Evolutionary conservation across 352 stramenopile genomes (phyloP), one percentile per base, ranked within the genome.

Genomic region (Globisporangium barbulae): DNA sequence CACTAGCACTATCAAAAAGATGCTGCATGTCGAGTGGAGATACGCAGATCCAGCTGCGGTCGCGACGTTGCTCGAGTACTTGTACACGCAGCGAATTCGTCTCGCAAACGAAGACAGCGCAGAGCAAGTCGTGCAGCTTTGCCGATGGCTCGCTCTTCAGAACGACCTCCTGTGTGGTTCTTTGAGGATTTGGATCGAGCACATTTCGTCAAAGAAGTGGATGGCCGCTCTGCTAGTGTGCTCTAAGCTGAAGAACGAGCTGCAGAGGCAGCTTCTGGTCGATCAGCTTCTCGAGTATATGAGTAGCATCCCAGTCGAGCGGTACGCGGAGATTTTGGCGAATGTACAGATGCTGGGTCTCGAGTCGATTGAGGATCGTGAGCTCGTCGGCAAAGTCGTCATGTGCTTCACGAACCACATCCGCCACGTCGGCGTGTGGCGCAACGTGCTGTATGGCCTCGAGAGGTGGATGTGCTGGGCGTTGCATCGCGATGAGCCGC

Each of bases 51-150:
- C 81, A n/a, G 72, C 63, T 41, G 78, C 76, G 1, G 48, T 86
- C 0, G 83, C 82, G n/a, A 72, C 70, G 2, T 47, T 72, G 1
- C 61, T 92, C 13, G 83, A 92, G 63, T 92, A 83, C 52, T 61
- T 88, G 25, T 85, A 89, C 65, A 72, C 72, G 3, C 68, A 74
- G 45, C 68, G 75, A 17, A 67, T 78, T 19, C 65, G 71, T 9
- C 65, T 83, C 3, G 52, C 82, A 0, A 41, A 75, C 30, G 67
- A 74, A 9, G 48, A 21, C 21, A 77, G 71, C 33, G 79, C 77
- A 0, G 61, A 70, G 56, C 53, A 76, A 4, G 73, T 82, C 10
- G 65, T 74, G 25, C 72, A 68, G 17, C 68, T 92, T 3, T 83
- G 72, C 21, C 63, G 72, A 47, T 86, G 76, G 74, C 65, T 89